Evolutionary conservation across 352 stramenopile species (phyloP), one percentile per base, ranked within the genome.

Genomic region (Globisporangium okanoganense): DNA sequence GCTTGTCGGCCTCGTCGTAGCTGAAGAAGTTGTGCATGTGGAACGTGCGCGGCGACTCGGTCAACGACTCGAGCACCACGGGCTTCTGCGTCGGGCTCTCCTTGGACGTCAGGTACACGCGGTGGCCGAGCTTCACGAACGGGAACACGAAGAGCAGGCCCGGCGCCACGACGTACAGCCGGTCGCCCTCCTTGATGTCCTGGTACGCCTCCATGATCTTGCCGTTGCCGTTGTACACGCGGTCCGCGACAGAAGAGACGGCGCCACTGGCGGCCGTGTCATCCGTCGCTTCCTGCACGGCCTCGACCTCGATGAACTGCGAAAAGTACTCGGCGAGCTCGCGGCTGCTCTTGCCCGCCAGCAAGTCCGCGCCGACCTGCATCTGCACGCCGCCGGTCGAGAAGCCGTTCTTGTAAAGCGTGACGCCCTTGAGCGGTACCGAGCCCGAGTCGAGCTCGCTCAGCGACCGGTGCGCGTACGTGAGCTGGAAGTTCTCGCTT

Each of bases 11-110:
- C 58, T 97, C 90, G 4, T 83, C 76, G 25, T 71, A 62, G 45
- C 72, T 85, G 62, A 97, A 94, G 54, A 97, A 97, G 52, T 96
- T 87, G 71, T 94, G 75, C 44, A 97, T 48, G 50, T 80, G 76
- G 69, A 96, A 96, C 45, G 90, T 87, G 22, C 88, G 79, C 14
- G 90, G 90, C 18, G 76, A 90, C 53, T 94, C 85, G 18, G 73
- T 88, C 8, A 92, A 67, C 41, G 80, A 91, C 67, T 92, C 85
- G 38, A 94, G 77, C 41, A 92, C 69, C 51, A 92, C 71, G 3
- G 77, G 67, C 55, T 79, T 64, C 48, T 75, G 71, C 40, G 78
- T 92, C 10, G 81, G 81, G 40, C 79, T 90, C 24, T 76, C 61
- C 45, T 74, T 50, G 3, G 78, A 75, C 31, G 67, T 69, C 56